A percentile compares a stretch with the other conserved stretches of the same genome.
Evolutionary conservation across 148 eudicot species (phyloP).

Genomic region (Chenopodium berlandieri): DNA sequence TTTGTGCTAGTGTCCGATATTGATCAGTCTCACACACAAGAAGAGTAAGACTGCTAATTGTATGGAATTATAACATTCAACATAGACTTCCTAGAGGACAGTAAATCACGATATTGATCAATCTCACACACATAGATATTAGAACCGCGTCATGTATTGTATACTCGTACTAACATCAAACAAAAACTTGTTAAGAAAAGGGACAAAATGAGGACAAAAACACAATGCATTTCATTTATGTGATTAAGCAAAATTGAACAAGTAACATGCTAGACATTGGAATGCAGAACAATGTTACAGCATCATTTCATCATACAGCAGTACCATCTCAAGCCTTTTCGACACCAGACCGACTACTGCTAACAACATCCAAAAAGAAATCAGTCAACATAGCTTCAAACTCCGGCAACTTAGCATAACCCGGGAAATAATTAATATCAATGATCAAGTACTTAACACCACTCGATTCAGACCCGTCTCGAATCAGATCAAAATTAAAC

Average conservation of each 20-base stretch:
- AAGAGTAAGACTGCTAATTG: too few relatives aligned
- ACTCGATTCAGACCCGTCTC: constrained; percentile 31
- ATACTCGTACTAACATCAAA: too few relatives aligned
- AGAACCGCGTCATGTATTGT: too few relatives aligned
- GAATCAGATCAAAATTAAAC: constrained; percentile 76
- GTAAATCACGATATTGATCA: too few relatives aligned
- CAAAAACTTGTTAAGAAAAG: too few relatives aligned
- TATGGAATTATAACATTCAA: too few relatives aligned
- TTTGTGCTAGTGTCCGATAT: too few relatives aligned
- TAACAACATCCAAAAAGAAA: constrained; percentile 50
- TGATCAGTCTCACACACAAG: too few relatives aligned
- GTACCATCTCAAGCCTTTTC: not conserved
- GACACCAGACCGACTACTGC: not conserved
- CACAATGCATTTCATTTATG: not conserved
- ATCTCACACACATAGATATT: too few relatives aligned
- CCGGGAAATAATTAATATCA: constrained; percentile 87
- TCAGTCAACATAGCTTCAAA: constrained; percentile 62
- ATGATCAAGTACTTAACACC: constrained; percentile 48
- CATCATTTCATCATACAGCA: not conserved
- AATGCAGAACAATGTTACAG: not conserved
- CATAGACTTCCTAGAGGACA: too few relatives aligned
- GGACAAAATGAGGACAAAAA: too few relatives aligned
- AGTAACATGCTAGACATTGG: not conserved
- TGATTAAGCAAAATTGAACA: not conserved
- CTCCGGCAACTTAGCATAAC: constrained; percentile 61